A percentile compares a stretch with the other conserved stretches of the same genome.
phyloP scores from a whole-genome alignment of 805 yeast species.

The Candida glaebosa region DNA sequence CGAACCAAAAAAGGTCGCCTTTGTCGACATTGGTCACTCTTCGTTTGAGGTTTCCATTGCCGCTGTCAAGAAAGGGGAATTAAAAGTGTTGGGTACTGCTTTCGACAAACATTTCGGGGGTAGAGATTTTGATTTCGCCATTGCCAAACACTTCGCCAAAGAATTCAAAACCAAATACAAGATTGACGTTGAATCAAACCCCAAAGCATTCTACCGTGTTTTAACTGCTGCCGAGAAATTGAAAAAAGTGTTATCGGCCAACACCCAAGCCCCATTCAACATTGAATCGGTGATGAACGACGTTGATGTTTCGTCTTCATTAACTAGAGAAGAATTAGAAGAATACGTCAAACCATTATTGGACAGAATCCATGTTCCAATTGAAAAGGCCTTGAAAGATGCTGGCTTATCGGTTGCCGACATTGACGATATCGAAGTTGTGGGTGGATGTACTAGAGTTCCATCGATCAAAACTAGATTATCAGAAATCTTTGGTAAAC shows the following conservation, averaged over 20 bases:
- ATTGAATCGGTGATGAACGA: constrained; percentile 97
- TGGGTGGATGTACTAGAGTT: constrained; percentile 98
- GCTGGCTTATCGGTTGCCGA: constrained; percentile 73
- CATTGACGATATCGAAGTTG: constrained; percentile 86
- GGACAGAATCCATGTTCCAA: constrained; percentile 70
- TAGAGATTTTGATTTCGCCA: constrained; percentile 90
- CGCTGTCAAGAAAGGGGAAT: constrained; percentile 93
- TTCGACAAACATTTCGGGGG: constrained; percentile 98
- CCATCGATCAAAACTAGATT: constrained; percentile 86
- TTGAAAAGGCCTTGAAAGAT: constrained; percentile 74
- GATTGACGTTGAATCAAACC: constrained; percentile 85
- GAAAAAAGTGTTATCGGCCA: constrained; percentile 96
- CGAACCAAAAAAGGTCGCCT: constrained; percentile 83
- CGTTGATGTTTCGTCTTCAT: constrained; percentile 85
- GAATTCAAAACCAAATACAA: constrained; percentile 90
- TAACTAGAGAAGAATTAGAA: constrained; percentile 91
- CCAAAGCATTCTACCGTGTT: constrained; percentile 94
- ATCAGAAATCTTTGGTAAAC: constrained; percentile 77
- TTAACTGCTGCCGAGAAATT: constrained; percentile 87
- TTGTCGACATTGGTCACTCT: constrained; percentile 96
- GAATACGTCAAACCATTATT: constrained; percentile 81
- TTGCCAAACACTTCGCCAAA: constrained; percentile 91
- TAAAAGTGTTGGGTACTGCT: constrained; percentile 88
- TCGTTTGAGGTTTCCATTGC: constrained; percentile 87
- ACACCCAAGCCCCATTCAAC: constrained; percentile 88